These are phyloP conservation scores for Trichoderma oligosporum DNA, from an alignment of 2,329 filamentous ascomycete genomes.

Conservation along the genomic window DNA sequence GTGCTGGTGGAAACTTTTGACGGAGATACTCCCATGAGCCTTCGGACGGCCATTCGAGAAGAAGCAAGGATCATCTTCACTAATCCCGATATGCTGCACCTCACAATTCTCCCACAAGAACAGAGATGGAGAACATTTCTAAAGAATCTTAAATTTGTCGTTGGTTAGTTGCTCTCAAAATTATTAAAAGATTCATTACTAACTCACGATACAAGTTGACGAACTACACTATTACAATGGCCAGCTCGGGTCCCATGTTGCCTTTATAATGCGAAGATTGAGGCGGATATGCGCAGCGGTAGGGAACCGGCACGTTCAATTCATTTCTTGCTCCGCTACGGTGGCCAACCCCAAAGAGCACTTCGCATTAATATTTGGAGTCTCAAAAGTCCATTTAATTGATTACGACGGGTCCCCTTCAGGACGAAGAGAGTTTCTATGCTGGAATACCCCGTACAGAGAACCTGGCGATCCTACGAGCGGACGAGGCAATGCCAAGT, in stretches of 20 bases:
- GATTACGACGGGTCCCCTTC: conserved; percentile 93
- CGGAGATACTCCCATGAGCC: conserved; percentile 82
- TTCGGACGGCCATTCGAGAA: conserved; percentile 76
- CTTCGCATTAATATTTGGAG: conserved; percentile 90
- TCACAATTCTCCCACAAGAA: conserved; percentile 90
- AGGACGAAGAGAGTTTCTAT: conserved; percentile 86
- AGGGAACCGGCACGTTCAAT: conserved; percentile 79
- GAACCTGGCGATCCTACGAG: conserved; percentile 83
- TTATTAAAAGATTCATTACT: background rate
- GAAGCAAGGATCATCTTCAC: conserved; percentile 93
- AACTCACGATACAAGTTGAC: conserved; percentile 48
- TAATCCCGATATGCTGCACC: conserved; percentile 96
- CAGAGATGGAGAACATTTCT: conserved; percentile 83
- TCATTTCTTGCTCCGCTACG: conserved; percentile 94
- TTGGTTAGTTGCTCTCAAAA: conserved; percentile 44
- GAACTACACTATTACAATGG: conserved; percentile 97
- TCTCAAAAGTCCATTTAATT: conserved; percentile 73
- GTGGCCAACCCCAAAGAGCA: conserved; percentile 89
- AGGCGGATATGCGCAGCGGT: conserved; percentile 84
- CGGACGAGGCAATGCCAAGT: conserved; percentile 76
- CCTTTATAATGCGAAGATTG: conserved; percentile 88
- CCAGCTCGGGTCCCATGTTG: conserved; percentile 87
- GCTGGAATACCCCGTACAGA: conserved; percentile 96
- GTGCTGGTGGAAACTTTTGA: conserved; percentile 89
- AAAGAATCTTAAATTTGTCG: conserved; percentile 85